Evolutionary conservation across 352 stramenopile genomes (phyloP).

Genomic region (Globisporangium okanoganense): DNA sequence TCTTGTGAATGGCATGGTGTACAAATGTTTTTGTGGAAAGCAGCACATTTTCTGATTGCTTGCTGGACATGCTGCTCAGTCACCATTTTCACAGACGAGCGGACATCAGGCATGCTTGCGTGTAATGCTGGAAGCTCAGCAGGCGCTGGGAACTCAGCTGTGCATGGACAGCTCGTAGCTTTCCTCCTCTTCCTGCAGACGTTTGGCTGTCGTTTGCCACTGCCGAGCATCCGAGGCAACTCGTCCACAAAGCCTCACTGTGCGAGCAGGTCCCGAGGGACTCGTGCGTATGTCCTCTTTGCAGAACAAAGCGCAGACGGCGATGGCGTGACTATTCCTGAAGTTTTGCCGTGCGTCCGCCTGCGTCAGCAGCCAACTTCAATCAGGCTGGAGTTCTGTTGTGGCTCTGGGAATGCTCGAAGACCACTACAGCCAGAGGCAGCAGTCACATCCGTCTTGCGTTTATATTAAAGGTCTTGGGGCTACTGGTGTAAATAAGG

Average conservation of each 20-base stretch:
- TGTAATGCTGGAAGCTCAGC: background rate
- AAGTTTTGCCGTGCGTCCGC: background rate
- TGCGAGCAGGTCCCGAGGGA: background rate
- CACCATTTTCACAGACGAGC: too few relatives aligned
- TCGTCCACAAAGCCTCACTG: background rate
- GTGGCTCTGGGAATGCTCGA: too few relatives aligned
- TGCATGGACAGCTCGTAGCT: background rate
- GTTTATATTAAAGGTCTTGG: constrained; percentile 1
- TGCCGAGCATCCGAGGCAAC: background rate
- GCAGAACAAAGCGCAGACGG: background rate
- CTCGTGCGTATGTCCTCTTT: too few relatives aligned
- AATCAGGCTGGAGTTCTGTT: background rate
- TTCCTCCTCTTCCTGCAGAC: background rate
- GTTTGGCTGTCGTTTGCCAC: too few relatives aligned
- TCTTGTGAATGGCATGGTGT: background rate
- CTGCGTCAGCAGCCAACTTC: background rate
- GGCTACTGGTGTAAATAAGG: background rate
- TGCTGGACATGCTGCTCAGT: background rate
- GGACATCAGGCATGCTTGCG: background rate
- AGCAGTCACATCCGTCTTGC: background rate
- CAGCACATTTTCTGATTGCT: background rate
- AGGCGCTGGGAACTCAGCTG: background rate
- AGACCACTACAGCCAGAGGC: too few relatives aligned
- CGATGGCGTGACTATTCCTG: background rate
- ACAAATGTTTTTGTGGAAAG: background rate